Base-by-base conservation (phyloP, 1,284 basidiomycete species). In the Phlebopus sp. region DNA sequence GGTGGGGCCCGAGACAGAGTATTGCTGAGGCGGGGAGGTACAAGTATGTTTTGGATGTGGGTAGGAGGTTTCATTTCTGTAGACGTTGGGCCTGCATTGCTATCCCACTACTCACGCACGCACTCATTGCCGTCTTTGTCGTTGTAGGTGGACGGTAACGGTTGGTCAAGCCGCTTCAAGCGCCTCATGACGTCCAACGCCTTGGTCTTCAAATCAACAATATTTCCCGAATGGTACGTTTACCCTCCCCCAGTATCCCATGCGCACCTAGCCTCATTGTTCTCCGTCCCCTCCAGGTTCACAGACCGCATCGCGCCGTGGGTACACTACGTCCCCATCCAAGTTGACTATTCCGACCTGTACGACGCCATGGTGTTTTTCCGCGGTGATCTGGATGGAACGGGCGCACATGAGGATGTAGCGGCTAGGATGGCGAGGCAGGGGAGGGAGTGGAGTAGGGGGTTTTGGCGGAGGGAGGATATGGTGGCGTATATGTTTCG, bases 121-220 rank as follows among this genome's bases (percentile, higher is more conserved):
- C 5, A 21, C n/a, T 18, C 14, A 39, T 5, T 23, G n/a, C 15
- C 13, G 10, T 8, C 10, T 45, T 35, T 5, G 8, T n/a, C 27
- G 21, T 23, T 23, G 21, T 23, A 77, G 75, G 66, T 77, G 13
- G 79, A 84, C 53, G 82, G 82, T 2, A 83, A 84, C 56, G 82
- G 78, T 1, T 84, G 82, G 82, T 80, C 77, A 13, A 75, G 77
- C 37, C 74, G 82, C 1, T 85, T 84, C 64, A 81, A 81, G 54
- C 67, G 79, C 1, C 68, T 84, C 10, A 78, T 86, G 59, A 75
- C 75, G n/a, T 74, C 77, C 14, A 79, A 80, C 44, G 72, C 79
- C 6, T 62, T 83, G 18, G 69, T 84, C 3, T 75, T 83, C 60
- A 83, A 82, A 57, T 66, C 76, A 4, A 82, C 79, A 0, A 69